These are phyloP conservation scores for Xylariaceae sp. DNA, from an alignment of 2,329 filamentous ascomycete species.

Conservation along the genomic window DNA sequence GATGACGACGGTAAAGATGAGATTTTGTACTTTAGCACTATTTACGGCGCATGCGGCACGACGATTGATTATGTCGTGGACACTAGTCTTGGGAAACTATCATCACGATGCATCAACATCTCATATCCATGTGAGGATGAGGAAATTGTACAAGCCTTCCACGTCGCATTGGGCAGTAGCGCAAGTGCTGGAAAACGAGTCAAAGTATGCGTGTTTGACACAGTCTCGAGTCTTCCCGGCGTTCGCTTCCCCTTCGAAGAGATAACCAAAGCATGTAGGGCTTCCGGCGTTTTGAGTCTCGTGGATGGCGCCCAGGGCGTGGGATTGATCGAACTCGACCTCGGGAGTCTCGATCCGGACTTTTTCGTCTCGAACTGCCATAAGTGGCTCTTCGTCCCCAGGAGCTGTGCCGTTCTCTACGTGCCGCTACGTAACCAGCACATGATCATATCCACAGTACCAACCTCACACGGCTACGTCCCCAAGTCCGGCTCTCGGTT, in stretches of 20 bases:
- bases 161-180: conserved; percentile 60
- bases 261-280: conserved; percentile 68
- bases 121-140: conserved; percentile 74
- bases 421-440: conserved; percentile 78
- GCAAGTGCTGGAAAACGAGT: conserved; percentile 65
- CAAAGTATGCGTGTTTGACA: conserved; percentile 77
- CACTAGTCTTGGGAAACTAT: conserved; percentile 56
- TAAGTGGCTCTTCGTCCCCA: conserved; percentile 87
- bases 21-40: conserved; percentile 78
- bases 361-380: conserved; percentile 89
- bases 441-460: conserved; percentile 75
- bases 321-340: conserved; percentile 77
- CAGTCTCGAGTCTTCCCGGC: conserved; percentile 79
- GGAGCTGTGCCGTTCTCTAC: conserved; percentile 82
- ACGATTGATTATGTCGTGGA: conserved; percentile 76
- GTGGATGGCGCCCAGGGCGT: conserved; percentile 87
- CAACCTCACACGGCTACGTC: conserved; percentile 81
- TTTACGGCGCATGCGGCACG: conserved; percentile 81
- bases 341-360: conserved; percentile 73
- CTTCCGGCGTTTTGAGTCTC: conserved; percentile 72
- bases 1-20: conserved; percentile 74
- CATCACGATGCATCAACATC: conserved; percentile 62
- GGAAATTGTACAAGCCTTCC: conserved; percentile 68
- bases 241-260: conserved; percentile 79
- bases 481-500: conserved; percentile 48